Percentiles rank a stretch among this genome's conserved stretches.
Conservation (phyloP, 2,329 filamentous ascomycete species). For the Diaporthe sp. region DNA sequence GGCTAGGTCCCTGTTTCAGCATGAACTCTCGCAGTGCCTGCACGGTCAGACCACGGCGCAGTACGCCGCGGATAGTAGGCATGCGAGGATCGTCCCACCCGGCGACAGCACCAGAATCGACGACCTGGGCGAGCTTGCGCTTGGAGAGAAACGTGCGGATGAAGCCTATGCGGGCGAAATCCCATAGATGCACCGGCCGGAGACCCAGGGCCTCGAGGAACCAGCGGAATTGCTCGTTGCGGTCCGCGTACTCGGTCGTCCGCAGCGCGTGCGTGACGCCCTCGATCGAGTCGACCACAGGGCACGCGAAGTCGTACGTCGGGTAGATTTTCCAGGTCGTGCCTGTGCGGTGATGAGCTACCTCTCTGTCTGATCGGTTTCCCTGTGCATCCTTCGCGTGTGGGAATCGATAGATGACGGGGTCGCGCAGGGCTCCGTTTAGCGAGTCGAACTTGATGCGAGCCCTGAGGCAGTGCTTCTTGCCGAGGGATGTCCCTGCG, state of each 20-base stretch:
- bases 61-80: constrained; percentile 85
- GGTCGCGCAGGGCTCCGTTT: constrained; percentile 96
- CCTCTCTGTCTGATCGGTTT: constrained; percentile 65
- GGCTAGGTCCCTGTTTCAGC: constrained; percentile 84
- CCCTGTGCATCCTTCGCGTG: not conserved
- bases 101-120: constrained; percentile 80
- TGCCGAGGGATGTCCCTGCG: constrained; percentile 81
- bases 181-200: constrained; percentile 85
- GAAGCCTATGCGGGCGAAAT: constrained; percentile 88
- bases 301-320: constrained; percentile 89
- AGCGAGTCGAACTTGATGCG: constrained; percentile 92
- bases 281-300: constrained; percentile 83
- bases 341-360: constrained; percentile 81
- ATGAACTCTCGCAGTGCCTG: constrained; percentile 86
- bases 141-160: constrained; percentile 86
- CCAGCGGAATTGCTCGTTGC: constrained; percentile 89
- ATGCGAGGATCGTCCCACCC: constrained; percentile 91
- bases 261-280: constrained; percentile 86
- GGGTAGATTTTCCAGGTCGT: constrained; percentile 87
- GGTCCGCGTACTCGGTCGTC: constrained; percentile 89
- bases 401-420: constrained; percentile 92
- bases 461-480: constrained; percentile 90
- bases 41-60: constrained; percentile 83
- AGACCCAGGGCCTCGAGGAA: constrained; percentile 81
- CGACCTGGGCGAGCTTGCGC: constrained; percentile 86